A percentile compares a stretch with the other conserved stretches of the same genome.
Conservation (phyloP, 2,329 filamentous ascomycete genomes). For the Dothideomycetes sp. region DNA sequence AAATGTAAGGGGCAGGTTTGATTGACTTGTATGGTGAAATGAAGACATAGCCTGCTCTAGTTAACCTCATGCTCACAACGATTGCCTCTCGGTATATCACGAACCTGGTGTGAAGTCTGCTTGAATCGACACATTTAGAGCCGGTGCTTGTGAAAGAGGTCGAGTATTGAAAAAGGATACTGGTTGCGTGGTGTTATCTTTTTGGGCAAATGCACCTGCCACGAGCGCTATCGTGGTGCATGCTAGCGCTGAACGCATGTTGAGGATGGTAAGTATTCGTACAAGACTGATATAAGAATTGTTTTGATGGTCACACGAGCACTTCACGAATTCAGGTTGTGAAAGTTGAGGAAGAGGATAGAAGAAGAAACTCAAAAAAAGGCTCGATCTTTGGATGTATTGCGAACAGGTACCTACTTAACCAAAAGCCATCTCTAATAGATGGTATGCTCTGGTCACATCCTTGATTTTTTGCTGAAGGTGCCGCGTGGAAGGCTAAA, state of each 20-base stretch:
- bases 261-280: background rate
- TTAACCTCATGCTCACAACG: background rate
- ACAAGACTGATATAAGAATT: too few species aligned
- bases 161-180: conserved; percentile 20
- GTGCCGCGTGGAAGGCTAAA: too few species aligned
- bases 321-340: too few species aligned
- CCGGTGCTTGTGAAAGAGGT: conserved; percentile 20
- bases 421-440: too few species aligned
- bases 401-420: too few species aligned
- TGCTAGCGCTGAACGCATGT: too few species aligned
- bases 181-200: conserved; percentile 14
- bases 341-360: too few species aligned
- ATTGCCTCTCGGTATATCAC: background rate
- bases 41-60: conserved; percentile 18
- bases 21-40: conserved; percentile 18
- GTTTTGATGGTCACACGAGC: too few species aligned
- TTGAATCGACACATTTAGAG: conserved; percentile 17
- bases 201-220: background rate
- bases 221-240: background rate
- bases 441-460: too few species aligned
- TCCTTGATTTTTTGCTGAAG: too few species aligned
- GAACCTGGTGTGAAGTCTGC: conserved; percentile 7
- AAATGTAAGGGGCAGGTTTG: conserved; percentile 20
- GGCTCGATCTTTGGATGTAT: too few species aligned
- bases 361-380: too few species aligned